A percentile compares a stretch with the other conserved stretches of the same genome.
Evolutionary conservation across 1,284 basidiomycete genomes (phyloP).

Genomic region (Crepidotus sp.): DNA sequence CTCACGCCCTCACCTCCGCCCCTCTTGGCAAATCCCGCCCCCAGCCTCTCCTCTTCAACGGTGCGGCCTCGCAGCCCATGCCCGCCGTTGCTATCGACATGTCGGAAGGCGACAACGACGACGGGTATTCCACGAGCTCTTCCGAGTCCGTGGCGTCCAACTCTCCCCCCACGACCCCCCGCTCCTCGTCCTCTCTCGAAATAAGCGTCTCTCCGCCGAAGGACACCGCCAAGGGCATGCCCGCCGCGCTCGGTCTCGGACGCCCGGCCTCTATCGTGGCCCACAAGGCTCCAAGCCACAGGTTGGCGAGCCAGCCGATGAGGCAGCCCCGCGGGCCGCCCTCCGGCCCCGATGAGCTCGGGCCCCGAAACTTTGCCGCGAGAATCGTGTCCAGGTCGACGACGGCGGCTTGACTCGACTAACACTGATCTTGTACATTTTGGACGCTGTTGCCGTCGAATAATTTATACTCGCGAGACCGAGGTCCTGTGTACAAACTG

Average conservation of each 20-base stretch:
- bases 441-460: conserved; percentile 2
- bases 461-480: conserved; percentile 18
- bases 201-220: conserved; percentile 42
- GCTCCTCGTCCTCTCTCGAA: conserved; percentile 55
- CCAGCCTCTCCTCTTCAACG: conserved; percentile 57
- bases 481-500: conserved; percentile 11
- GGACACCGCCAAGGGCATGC: conserved; percentile 70
- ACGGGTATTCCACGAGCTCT: conserved; percentile 46
- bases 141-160: conserved; percentile 44
- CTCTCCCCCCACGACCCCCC: conserved; percentile 65
- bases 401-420: conserved; percentile 26
- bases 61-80: conserved; percentile 41
- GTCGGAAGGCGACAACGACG: conserved; percentile 43
- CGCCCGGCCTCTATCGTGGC: conserved; percentile 37
- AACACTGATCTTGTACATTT: conserved; percentile 1
- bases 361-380: conserved; percentile 83
- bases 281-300: conserved; percentile 29
- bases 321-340: conserved; percentile 85
- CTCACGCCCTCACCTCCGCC: conserved; percentile 27
- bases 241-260: conserved; percentile 72
- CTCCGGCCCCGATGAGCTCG: conserved; percentile 76
- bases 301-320: conserved; percentile 57
- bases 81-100: conserved; percentile 51
- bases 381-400: conserved; percentile 70
- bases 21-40: conserved; percentile 47